Evolutionary conservation across 2,329 filamentous ascomycete species (phyloP).

Genomic region (Nothophaeocryptopus gaeumannii): DNA sequence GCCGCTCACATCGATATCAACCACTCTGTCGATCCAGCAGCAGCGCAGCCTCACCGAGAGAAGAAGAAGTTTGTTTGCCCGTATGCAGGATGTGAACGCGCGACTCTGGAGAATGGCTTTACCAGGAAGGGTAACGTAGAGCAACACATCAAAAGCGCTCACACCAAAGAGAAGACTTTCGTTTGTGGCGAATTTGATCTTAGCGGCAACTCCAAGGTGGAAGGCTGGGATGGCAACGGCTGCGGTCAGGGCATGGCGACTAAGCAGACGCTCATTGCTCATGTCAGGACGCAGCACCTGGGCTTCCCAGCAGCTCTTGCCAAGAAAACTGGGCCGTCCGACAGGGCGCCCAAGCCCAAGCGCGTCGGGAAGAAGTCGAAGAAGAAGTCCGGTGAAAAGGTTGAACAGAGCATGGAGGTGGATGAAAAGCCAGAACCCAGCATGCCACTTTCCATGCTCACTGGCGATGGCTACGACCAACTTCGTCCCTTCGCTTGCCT

Average conservation of each 20-base stretch:
- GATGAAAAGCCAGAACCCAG: slow-evolving; percentile 10
- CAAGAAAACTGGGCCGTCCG: slow-evolving; percentile 9
- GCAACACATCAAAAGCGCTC: slow-evolving; percentile 72
- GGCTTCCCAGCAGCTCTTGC: slow-evolving; percentile 43
- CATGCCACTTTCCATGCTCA: slow-evolving; percentile 42
- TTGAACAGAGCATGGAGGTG: slow-evolving; percentile 16
- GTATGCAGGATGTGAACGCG: slow-evolving; percentile 58
- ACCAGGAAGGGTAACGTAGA: slow-evolving; percentile 81
- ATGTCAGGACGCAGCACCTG: slow-evolving; percentile 78
- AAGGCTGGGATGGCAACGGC: slow-evolving; percentile 61
- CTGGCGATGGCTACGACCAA: slow-evolving; percentile 56
- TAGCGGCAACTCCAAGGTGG: slow-evolving; percentile 54
- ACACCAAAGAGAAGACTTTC: slow-evolving; percentile 70
- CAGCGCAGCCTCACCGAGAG: not conserved
- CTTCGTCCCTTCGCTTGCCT: slow-evolving; percentile 53
- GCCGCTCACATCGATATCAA: slow-evolving; percentile 74
- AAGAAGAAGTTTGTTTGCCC: slow-evolving; percentile 24
- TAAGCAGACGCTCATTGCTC: slow-evolving; percentile 77
- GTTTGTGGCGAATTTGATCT: slow-evolving; percentile 72
- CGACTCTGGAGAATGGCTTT: slow-evolving; percentile 69
- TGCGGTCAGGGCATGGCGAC: slow-evolving; percentile 75
- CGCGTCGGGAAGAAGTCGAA: not conserved
- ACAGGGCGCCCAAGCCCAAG: slow-evolving; percentile 6
- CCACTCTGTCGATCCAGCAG: slow-evolving; percentile 46
- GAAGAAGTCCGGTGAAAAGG: slow-evolving; percentile 10